Evolutionary conservation across 176 grass and related monocot genomes (phyloP).

Genomic region (Oryza longistaminata): DNA sequence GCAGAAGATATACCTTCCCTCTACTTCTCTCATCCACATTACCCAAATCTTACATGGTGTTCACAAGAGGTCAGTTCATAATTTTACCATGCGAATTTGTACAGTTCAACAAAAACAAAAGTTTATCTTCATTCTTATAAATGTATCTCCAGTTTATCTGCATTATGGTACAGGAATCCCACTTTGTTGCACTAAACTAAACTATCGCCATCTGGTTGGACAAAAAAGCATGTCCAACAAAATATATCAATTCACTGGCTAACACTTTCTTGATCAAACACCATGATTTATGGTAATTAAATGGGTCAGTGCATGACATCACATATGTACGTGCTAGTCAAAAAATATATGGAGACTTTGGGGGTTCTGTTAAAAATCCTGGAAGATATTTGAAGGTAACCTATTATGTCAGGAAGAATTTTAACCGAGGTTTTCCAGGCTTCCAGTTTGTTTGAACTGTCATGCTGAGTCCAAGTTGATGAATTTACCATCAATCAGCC

Average conservation of each 20-base stretch:
- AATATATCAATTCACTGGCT: neutral
- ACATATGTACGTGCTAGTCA: neutral
- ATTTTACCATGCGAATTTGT: neutral
- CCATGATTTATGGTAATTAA: constrained; percentile 1
- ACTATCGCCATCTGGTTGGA: neutral
- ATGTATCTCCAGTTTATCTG: neutral
- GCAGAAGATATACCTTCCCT: too few relatives aligned
- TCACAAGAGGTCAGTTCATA: neutral
- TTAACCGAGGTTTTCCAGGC: neutral
- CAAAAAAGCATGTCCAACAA: constrained; percentile 18
- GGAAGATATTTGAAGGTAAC: neutral
- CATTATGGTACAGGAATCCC: constrained; percentile 1
- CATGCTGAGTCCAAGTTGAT: neutral
- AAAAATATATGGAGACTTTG: neutral
- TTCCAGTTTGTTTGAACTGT: neutral
- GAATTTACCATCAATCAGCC: neutral
- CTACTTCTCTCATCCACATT: too few relatives aligned
- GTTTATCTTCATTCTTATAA: neutral
- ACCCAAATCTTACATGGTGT: neutral
- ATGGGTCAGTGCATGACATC: neutral
- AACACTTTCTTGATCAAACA: neutral
- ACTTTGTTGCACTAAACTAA: neutral
- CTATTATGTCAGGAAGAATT: constrained; percentile 19
- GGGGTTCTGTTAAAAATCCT: constrained; percentile 2
- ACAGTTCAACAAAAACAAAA: neutral